Base-by-base conservation (phyloP, 768 basidiomycete species). In the Heimioporus sp. region DNA sequence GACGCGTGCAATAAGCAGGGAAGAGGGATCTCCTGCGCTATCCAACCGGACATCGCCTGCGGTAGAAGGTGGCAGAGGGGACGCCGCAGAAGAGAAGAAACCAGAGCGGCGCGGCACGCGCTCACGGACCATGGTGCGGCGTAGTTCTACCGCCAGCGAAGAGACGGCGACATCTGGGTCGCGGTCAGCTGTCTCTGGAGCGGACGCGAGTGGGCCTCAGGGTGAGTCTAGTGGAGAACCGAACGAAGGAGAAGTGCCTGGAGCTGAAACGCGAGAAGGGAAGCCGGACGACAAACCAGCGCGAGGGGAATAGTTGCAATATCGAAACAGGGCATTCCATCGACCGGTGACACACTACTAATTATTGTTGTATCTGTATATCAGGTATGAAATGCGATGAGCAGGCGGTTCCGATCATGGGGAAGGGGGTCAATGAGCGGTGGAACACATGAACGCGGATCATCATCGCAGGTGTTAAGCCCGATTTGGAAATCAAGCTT, bases 101-200 rank as follows among this genome's bases (percentile, higher is more conserved):
- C 54, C 66, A 0, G 76, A 75, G 51, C 73, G 81, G 47, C 74
- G 81, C 41, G 72, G 77, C 49, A 76, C 79, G 32, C 74, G 81
- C 44, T 73, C 79, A 15, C 72, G 73, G 48, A 65, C 58, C 19
- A 47, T 61, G 24, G 73, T 66, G 56, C 73, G 80, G 17, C 70
- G 78, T 43, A 76, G 76, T 52, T 85, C 83, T 3, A 80, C 74
- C 48, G 73, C 75, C 16, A 83, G 82, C 53, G 80, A 79, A 51
- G 75, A 76, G 1, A 73, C 76, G 7, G 57, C 51, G 28, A 70
- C 71, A 11, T 73, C 73, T 5, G 60, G 59, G 13, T 69, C 73
- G 4, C 64, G 57, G 4, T 72, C 24, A 6, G 24, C 73, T 3
- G 62, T 65, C 39, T 65, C 72, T 30, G 68, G 64, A 5, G 63